A percentile compares a stretch with the other conserved stretches of the same genome.
Evolutionary conservation across 768 basidiomycete genomes (phyloP).

Genomic region (Russula griseocarnosa): DNA sequence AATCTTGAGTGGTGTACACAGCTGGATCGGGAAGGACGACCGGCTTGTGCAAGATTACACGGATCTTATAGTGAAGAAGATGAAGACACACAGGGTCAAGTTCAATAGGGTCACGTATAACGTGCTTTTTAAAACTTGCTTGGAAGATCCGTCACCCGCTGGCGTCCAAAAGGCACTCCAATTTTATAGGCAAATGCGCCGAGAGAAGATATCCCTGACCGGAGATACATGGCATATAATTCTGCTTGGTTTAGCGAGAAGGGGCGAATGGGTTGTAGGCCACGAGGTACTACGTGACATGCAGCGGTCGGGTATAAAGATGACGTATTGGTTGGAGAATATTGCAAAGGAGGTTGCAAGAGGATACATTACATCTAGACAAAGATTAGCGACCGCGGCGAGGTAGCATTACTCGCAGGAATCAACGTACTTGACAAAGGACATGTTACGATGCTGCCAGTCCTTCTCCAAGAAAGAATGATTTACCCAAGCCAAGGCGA

Average conservation of each 20-base stretch:
- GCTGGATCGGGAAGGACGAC: slow-evolving; percentile 48
- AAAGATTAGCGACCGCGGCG: slow-evolving; percentile 2
- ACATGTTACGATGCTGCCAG: slow-evolving; percentile 16
- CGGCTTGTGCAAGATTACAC: slow-evolving; percentile 45
- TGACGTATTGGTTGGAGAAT: slow-evolving; percentile 42
- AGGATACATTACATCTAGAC: slow-evolving; percentile 18
- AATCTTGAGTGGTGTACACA: slow-evolving; percentile 68
- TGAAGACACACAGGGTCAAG: slow-evolving; percentile 51
- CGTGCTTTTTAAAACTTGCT: slow-evolving; percentile 63
- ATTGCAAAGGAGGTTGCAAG: slow-evolving; percentile 28
- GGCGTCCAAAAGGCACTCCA: slow-evolving; percentile 53
- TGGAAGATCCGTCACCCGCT: slow-evolving; percentile 48
- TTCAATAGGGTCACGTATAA: slow-evolving; percentile 70
- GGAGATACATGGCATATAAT: slow-evolving; percentile 77
- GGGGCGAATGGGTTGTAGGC: slow-evolving; percentile 59
- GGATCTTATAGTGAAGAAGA: slow-evolving; percentile 50
- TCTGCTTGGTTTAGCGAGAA: slow-evolving; percentile 56
- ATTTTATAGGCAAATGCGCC: slow-evolving; percentile 60
- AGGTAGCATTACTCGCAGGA: slow-evolving; percentile 15
- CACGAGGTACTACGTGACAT: slow-evolving; percentile 61
- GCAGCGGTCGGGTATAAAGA: slow-evolving; percentile 46
- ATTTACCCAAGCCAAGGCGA: slow-evolving; percentile 54
- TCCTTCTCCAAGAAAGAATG: slow-evolving; percentile 56
- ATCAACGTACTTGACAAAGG: neutral
- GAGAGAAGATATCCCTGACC: slow-evolving; percentile 44